Conservation (phyloP, 2,329 filamentous ascomycete species). For the Botryotinia globosa region DNA sequence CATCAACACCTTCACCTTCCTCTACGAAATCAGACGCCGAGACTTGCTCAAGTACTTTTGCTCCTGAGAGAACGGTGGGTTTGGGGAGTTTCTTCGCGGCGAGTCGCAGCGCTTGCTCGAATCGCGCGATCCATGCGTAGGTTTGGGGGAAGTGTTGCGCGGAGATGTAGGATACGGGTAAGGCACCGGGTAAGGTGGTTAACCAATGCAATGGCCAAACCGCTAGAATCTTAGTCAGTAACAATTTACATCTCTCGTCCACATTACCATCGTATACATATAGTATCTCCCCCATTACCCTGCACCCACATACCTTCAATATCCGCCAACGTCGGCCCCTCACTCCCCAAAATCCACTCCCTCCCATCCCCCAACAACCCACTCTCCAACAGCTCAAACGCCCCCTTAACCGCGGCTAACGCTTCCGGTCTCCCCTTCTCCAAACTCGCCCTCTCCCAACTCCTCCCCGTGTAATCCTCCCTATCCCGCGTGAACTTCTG, state of each 20-base stretch:
- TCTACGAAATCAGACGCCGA: slow-evolving; percentile 48
- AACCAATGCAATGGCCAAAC: slow-evolving; percentile 70
- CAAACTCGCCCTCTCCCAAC: slow-evolving; percentile 42
- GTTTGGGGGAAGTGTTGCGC: slow-evolving; percentile 54
- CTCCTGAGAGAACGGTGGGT: slow-evolving; percentile 49
- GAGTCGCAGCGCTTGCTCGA: slow-evolving; percentile 47
- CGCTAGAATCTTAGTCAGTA: slow-evolving; percentile 28
- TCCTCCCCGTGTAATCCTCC: slow-evolving; percentile 44
- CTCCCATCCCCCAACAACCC: slow-evolving; percentile 64
- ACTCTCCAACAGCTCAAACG: slow-evolving; percentile 58
- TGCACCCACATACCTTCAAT: slow-evolving; percentile 52
- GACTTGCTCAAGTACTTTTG: slow-evolving; percentile 52
- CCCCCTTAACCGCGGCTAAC: slow-evolving; percentile 51
- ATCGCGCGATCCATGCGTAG: slow-evolving; percentile 64
- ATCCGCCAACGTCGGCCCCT: slow-evolving; percentile 58
- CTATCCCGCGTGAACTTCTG: slow-evolving; percentile 59
- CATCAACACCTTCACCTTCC: slow-evolving; percentile 45
- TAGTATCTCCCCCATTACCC: background rate
- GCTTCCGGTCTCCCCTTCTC: slow-evolving; percentile 52
- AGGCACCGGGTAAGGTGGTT: slow-evolving; percentile 50
- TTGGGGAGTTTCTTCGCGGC: slow-evolving; percentile 43
- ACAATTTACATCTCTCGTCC: background rate
- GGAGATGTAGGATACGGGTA: slow-evolving; percentile 53
- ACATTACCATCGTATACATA: too few species aligned
- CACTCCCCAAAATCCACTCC: slow-evolving; percentile 57